Conservation (phyloP, 2,329 filamentous ascomycete genomes). For the Elsinoe fawcettii region DNA sequence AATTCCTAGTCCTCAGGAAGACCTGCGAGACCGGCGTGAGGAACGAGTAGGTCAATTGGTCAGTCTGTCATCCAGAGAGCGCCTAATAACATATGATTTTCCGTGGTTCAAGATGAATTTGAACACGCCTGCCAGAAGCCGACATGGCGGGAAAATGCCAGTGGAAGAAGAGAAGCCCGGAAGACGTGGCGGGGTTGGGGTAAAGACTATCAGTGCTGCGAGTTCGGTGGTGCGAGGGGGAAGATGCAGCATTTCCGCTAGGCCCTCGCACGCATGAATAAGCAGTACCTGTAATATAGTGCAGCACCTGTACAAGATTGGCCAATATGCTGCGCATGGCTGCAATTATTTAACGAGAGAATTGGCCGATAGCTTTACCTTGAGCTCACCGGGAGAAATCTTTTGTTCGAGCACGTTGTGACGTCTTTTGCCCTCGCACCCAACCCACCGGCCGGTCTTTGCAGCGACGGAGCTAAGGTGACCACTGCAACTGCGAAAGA, state of each 20-base stretch:
- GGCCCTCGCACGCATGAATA: not conserved
- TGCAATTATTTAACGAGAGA: not conserved
- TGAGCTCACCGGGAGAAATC: not conserved
- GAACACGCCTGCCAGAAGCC: not conserved
- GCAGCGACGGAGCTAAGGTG: slow-evolving; percentile 11
- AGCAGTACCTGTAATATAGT: not conserved
- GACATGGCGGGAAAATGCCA: not conserved
- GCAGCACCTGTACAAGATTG: too few relatives aligned
- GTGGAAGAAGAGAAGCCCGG: not conserved
- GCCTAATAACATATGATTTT: too few relatives aligned
- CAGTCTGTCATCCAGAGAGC: too few relatives aligned
- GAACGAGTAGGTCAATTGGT: too few relatives aligned
- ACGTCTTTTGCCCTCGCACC: not conserved
- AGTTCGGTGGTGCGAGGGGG: not conserved
- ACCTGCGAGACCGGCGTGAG: too few relatives aligned
- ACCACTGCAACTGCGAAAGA: not conserved
- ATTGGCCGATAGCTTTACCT: not conserved
- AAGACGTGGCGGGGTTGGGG: not conserved
- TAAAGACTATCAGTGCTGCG: not conserved
- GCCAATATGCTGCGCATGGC: too few relatives aligned
- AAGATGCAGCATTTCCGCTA: not conserved
- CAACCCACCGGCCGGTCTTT: not conserved
- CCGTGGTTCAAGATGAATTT: too few relatives aligned
- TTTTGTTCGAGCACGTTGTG: not conserved
- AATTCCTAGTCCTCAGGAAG: too few relatives aligned